Conservation (phyloP, 441 rosid genomes). For the Populus hybrid region DNA sequence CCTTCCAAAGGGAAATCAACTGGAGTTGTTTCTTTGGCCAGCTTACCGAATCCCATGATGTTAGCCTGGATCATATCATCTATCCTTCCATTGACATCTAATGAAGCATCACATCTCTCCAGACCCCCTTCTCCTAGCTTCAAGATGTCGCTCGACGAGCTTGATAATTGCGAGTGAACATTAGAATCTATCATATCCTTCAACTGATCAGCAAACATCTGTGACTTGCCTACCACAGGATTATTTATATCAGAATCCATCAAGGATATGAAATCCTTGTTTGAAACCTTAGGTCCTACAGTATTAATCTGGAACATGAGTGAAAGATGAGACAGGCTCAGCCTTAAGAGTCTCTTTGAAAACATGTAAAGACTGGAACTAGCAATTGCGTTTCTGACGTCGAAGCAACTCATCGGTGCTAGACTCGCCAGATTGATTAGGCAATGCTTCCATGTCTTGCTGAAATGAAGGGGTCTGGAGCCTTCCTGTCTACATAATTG, state of each 20-base stretch:
- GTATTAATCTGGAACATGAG: conserved; percentile 39
- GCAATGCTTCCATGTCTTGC: conserved; percentile 65
- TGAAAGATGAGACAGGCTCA: conserved; percentile 51
- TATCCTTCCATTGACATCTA: conserved; percentile 27
- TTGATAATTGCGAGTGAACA: conserved; percentile 11
- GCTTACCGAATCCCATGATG: conserved; percentile 34
- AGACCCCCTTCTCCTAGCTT: conserved; percentile 15
- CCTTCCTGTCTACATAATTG: conserved; percentile 61
- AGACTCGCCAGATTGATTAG: conserved; percentile 52
- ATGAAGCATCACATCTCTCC: conserved; percentile 7
- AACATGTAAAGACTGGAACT: conserved; percentile 29
- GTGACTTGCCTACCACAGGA: conserved; percentile 19
- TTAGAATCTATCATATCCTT: conserved; percentile 45
- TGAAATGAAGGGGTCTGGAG: conserved; percentile 30
- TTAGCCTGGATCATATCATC: conserved; percentile 46
- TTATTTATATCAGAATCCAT: conserved; percentile 30
- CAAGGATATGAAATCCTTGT: conserved; percentile 25
- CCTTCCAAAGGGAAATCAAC: conserved; percentile 16
- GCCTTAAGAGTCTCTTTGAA: conserved; percentile 33
- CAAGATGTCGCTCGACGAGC: conserved; percentile 17
- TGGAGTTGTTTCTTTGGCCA: conserved; percentile 25
- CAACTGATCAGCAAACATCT: conserved; percentile 30
- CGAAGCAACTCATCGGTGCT: conserved; percentile 51
- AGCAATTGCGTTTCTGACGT: conserved; percentile 55
- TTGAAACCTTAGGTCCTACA: conserved; percentile 22